Percentiles rank a stretch among this genome's conserved stretches.
phyloP scores from a whole-genome alignment of 306 rosid species.

The Nissolia schottii region DNA sequence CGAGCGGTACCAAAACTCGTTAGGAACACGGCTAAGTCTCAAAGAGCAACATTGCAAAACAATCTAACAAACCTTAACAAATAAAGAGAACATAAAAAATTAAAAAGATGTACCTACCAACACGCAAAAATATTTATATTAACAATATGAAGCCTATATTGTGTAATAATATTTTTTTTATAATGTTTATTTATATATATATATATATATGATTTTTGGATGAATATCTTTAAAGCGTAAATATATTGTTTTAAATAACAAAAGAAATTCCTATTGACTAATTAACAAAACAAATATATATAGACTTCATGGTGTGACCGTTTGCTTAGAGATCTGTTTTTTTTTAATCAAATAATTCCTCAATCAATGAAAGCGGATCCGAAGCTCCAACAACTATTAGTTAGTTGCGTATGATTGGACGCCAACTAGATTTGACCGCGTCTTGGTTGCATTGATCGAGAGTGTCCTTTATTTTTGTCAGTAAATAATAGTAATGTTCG shows the following conservation, averaged over 20 bases:
- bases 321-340: neutral
- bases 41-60: too few relatives aligned
- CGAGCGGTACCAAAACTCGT: neutral
- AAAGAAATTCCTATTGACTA: neutral
- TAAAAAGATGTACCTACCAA: too few relatives aligned
- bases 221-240: too few relatives aligned
- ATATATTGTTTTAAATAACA: too few relatives aligned
- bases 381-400: neutral
- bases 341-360: neutral
- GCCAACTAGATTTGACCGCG: neutral
- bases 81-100: too few relatives aligned
- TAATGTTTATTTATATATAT: too few relatives aligned
- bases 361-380: neutral
- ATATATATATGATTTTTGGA: too few relatives aligned
- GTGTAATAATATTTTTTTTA: too few relatives aligned
- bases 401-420: neutral
- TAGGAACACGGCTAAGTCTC: conserved; percentile 26
- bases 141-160: too few relatives aligned
- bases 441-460: neutral
- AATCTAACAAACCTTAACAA: too few relatives aligned
- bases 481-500: too few relatives aligned
- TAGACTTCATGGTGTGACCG: neutral
- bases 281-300: neutral
- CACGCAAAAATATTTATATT: too few relatives aligned
- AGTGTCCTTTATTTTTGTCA: neutral